phyloP scores from a whole-genome alignment of 2,329 filamentous ascomycete genomes.

The Ophiostoma angusticollis region DNA sequence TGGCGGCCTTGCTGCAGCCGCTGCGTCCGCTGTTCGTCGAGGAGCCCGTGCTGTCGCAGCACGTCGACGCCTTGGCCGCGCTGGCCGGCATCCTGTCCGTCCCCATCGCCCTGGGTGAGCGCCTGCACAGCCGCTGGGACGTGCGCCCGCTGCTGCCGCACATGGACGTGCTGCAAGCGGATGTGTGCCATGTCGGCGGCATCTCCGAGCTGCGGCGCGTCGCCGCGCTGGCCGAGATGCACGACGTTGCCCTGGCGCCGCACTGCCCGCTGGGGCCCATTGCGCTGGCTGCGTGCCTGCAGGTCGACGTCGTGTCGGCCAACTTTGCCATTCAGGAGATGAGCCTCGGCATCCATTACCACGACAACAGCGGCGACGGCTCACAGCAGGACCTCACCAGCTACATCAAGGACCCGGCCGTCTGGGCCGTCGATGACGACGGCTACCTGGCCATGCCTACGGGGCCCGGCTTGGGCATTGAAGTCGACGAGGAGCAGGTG shows the following conservation, averaged over 20 bases:
- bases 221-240: constrained; percentile 50
- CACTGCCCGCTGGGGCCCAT: constrained; percentile 56
- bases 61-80: constrained; percentile 44
- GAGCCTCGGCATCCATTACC: constrained; percentile 60
- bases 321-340: constrained; percentile 58
- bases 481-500: constrained; percentile 50
- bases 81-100: constrained; percentile 40
- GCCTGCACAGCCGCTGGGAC: constrained; percentile 54
- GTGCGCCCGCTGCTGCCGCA: constrained; percentile 50
- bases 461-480: constrained; percentile 46
- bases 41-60: constrained; percentile 51
- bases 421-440: constrained; percentile 36
- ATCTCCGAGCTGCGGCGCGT: constrained; percentile 52
- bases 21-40: constrained; percentile 54
- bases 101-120: constrained; percentile 53
- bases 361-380: constrained; percentile 35
- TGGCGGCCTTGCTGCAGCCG: constrained; percentile 48
- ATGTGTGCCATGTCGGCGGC: constrained; percentile 51
- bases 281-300: constrained; percentile 51
- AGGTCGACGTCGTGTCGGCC: constrained; percentile 40
- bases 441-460: constrained; percentile 43
- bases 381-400: constrained; percentile 42
- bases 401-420: constrained; percentile 43
- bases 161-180: constrained; percentile 54
- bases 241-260: constrained; percentile 52